Evolutionary conservation across 768 basidiomycete species (phyloP).

Genomic region (Rhodotorula diobovata): DNA sequence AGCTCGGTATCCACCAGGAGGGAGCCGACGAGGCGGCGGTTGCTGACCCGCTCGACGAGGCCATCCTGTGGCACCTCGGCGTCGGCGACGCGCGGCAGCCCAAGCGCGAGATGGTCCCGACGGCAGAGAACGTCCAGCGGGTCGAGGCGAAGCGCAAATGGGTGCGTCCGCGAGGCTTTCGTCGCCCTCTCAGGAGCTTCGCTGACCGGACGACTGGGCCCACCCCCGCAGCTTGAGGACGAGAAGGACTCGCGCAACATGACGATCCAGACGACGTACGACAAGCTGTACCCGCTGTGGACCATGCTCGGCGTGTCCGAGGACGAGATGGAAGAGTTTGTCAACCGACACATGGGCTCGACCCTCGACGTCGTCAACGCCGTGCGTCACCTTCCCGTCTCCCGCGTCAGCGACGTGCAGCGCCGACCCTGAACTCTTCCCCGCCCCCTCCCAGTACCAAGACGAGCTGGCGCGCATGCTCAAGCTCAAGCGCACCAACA

Average conservation of each 20-base stretch:
- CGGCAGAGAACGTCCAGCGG: conserved; percentile 67
- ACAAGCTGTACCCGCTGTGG: conserved; percentile 89
- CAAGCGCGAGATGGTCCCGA: conserved; percentile 73
- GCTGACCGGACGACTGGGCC: background rate
- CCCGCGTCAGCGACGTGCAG: too few relatives aligned
- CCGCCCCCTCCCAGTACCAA: conserved; percentile 57
- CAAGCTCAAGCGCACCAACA: conserved; percentile 76
- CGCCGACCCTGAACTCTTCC: background rate
- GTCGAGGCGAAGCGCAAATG: conserved; percentile 55
- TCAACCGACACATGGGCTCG: conserved; percentile 70
- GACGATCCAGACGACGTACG: conserved; percentile 88
- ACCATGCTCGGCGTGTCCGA: conserved; percentile 73
- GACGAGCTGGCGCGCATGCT: conserved; percentile 85
- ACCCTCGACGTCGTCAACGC: conserved; percentile 69
- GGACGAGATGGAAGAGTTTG: conserved; percentile 81
- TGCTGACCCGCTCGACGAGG: conserved; percentile 40
- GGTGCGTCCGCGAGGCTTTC: conserved; percentile 15
- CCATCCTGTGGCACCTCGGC: conserved; percentile 41
- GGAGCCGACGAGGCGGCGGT: background rate
- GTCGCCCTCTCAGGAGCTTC: background rate
- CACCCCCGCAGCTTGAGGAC: conserved; percentile 56
- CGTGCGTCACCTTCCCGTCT: conserved; percentile 44
- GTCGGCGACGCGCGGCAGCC: conserved; percentile 47
- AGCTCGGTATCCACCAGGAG: conserved; percentile 57
- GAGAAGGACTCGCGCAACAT: conserved; percentile 69